Evolutionary conservation across 345 rosid genomes (phyloP), one percentile per base, ranked within the genome.

Genomic region (Eucalyptus dawsonii): DNA sequence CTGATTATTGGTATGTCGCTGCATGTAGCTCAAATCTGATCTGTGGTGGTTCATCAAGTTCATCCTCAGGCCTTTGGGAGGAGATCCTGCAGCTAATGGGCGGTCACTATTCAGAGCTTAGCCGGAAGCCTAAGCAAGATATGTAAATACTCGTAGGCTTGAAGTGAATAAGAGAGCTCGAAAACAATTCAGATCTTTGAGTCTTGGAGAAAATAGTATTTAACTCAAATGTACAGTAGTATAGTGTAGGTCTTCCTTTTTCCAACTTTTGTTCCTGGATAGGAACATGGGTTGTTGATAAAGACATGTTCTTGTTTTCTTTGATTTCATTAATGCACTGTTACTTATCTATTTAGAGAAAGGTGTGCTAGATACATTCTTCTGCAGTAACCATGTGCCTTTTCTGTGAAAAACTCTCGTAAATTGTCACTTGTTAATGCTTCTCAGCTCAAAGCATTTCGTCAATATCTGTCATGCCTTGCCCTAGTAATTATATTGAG

Each of bases 61-160:
- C 92, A 80, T 93, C 92, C 34, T 92, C 98, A 2, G 98, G 91
- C 89, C 91, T 97, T 88, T 97, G 99, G 99, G 95, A 95, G 92
- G 98, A 96, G 95, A 95, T 97, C 89, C 94, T 97, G 95, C 97
- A 95, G 94, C 94, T 94, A 83, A 97, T 97, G 99, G 99, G 98
- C 9, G 99, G 98, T 86, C 95, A 91, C 50, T 97, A 96, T 95
- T 95, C 97, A 2, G 99, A 97, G 90, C 91, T 97, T 89, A 96
- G 97, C 96, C 93, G 97, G 60, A 97, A 97, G 90, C 98, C 98
- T 4, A 97, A 95, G 93, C 97, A 95, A 89, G 98, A 97, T 88
- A 90, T 91, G 88, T 97, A 95, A 94, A 88, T 90, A 86, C 44
- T n/a, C 44, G 83, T 76, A 37, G 83, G 83, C 14, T 37, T 76